Percentiles rank a stretch among this genome's conserved stretches.
These are phyloP conservation scores for Xylariaceae sp. DNA, from an alignment of 2,329 filamentous ascomycete genomes.

Conservation along the genomic window DNA sequence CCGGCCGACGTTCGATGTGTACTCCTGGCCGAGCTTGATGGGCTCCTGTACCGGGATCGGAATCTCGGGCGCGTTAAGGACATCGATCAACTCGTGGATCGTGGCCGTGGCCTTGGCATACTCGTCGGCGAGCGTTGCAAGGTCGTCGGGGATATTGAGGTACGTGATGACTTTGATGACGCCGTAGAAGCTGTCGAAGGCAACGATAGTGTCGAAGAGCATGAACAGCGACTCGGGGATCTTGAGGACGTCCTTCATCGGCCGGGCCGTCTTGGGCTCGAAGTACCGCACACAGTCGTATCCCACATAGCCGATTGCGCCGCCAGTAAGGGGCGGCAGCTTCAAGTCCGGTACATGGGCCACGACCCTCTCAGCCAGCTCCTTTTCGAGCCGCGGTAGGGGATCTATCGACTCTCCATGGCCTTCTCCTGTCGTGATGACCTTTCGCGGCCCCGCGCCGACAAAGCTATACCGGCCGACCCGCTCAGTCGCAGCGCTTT, in stretches of 20 bases:
- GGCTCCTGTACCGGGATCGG: slow-evolving; percentile 72
- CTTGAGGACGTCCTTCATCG: slow-evolving; percentile 79
- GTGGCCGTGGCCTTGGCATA: slow-evolving; percentile 63
- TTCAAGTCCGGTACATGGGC: slow-evolving; percentile 76
- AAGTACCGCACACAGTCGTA: slow-evolving; percentile 98
- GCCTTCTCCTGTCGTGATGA: slow-evolving; percentile 81
- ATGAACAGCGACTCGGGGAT: slow-evolving; percentile 96
- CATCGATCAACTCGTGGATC: slow-evolving; percentile 62
- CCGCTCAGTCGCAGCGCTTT: slow-evolving; percentile 89
- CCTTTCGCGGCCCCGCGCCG: slow-evolving; percentile 71
- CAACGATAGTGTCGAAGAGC: slow-evolving; percentile 91
- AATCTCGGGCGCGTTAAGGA: slow-evolving; percentile 68
- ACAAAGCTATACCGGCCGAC: slow-evolving; percentile 96
- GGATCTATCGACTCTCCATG: slow-evolving; percentile 83
- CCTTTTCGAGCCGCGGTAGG: slow-evolving; percentile 72
- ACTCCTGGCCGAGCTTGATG: slow-evolving; percentile 68
- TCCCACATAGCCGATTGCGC: slow-evolving; percentile 92
- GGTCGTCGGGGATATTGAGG: slow-evolving; percentile 59
- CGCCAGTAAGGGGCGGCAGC: slow-evolving; percentile 82
- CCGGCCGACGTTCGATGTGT: slow-evolving; percentile 86
- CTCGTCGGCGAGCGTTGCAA: slow-evolving; percentile 53
- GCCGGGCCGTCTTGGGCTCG: slow-evolving; percentile 88
- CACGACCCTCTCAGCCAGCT: slow-evolving; percentile 73
- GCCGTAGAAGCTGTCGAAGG: slow-evolving; percentile 91
- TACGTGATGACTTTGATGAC: slow-evolving; percentile 93